Conservation (phyloP, 2,329 filamentous ascomycete genomes). For the Cryphonectria carpinicola region DNA sequence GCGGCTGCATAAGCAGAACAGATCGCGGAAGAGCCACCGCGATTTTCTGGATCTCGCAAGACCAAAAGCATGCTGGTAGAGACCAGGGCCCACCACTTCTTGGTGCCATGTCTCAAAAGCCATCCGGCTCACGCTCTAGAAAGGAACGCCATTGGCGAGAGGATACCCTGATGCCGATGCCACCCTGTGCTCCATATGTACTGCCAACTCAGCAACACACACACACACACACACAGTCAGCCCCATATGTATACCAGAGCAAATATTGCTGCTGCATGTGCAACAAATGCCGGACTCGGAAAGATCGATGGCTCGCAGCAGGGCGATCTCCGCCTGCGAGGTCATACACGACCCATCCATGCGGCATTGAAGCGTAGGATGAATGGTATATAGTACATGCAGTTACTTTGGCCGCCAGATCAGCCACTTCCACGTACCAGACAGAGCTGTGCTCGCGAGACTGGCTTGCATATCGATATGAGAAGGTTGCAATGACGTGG, state of each 20-base stretch:
- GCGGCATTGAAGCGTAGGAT: neutral
- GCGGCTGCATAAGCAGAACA: neutral
- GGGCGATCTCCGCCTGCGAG: slow-evolving; percentile 18
- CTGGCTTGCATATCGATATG: neutral
- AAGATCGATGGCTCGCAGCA: slow-evolving; percentile 23
- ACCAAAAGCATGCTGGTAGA: neutral
- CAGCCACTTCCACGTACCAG: neutral
- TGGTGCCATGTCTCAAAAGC: neutral
- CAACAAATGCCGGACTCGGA: slow-evolving; percentile 17
- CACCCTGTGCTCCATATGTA: neutral
- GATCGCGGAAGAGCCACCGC: neutral
- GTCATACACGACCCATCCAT: neutral
- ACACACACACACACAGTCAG: slow-evolving; percentile 1
- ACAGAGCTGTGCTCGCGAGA: neutral
- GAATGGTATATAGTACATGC: slow-evolving; percentile 11
- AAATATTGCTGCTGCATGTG: slow-evolving; percentile 15
- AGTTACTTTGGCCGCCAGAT: neutral
- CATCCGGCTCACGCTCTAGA: neutral
- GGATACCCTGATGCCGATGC: neutral
- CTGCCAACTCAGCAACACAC: slow-evolving; percentile 14
- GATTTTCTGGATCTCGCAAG: neutral
- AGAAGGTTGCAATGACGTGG: neutral
- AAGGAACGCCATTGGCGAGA: neutral
- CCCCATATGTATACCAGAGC: slow-evolving; percentile 5
- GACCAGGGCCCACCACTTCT: neutral